Base-by-base conservation (phyloP, 306 rosid species). In the Echinosophora koreensis region DNA sequence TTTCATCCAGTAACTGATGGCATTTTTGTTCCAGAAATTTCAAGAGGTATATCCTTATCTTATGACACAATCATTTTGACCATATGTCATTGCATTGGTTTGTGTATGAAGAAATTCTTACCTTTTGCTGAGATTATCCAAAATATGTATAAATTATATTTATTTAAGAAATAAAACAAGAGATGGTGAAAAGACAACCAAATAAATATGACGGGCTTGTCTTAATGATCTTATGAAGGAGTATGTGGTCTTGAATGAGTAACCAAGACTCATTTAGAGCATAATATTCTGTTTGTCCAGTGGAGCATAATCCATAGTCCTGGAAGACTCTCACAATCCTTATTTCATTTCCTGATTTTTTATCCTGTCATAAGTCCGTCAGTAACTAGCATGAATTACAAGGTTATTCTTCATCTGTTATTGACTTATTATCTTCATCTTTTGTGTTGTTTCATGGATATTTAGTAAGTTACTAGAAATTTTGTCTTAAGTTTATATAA, bases 11-110 rank as follows among this genome's bases (percentile, higher is more conserved):
- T 34, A 7, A 50, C 28, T 3, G 8, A 92, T 89, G 97, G 95
- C 93, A 9, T 80, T 76, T 80, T 77, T 91, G 11, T 90, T 92
- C 78, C 85, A 87, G 64, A 89, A 90, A 84, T 81, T 90, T 77
- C 94, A 84, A 84, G 89, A 88, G 94, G 98, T 90, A 61, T 14
- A 50, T 68, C 68, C 80, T 77, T 71, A 27, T 62, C 72, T 58
- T 71, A 54, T 35, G 41, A 30, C 47, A 27, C 44, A 5, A 13
- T 34, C 67, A 13, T 62, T 63, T 52, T 58, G 49, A 32, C 50
- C 12, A 39, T 42, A 17, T 57, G 10, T 2, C 38, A 5, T 66
- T 60, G 47, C 27, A 39, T 77, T 66, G 35, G 50, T 38, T 64
- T 39, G 67, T 15, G n/a, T 27, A 27, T 37, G 5, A 5, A 2